These are phyloP conservation scores for Scytalidium sp. DNA, from an alignment of 2,329 filamentous ascomycete genomes.

Conservation along the genomic window DNA sequence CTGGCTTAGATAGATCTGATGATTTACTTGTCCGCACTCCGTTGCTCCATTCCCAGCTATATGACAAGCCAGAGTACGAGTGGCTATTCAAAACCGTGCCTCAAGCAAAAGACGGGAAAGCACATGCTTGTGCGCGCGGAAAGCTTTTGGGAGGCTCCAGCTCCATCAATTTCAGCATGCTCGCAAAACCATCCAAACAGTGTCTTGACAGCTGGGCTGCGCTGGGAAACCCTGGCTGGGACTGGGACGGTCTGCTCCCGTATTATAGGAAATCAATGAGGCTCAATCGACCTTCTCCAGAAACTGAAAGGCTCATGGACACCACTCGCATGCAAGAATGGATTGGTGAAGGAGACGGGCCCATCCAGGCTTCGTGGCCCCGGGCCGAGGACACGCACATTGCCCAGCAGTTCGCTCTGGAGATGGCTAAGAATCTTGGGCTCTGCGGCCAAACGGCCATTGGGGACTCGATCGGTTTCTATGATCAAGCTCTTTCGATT, in stretches of 20 bases:
- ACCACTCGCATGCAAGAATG: too few species aligned
- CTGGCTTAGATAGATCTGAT: constrained; percentile 20
- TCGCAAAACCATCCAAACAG: constrained; percentile 13
- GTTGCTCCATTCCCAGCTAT: constrained; percentile 25
- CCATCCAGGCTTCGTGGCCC: too few species aligned
- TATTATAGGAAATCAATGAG: constrained; percentile 35
- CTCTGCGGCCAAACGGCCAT: too few species aligned
- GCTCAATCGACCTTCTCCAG: too few species aligned
- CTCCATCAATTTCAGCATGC: constrained; percentile 32
- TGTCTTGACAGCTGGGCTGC: constrained; percentile 36
- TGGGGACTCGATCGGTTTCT: too few species aligned
- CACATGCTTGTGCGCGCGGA: constrained; percentile 20
- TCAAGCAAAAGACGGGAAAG: constrained; percentile 22
- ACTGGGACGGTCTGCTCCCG: constrained; percentile 32
- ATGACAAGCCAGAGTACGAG: constrained; percentile 34
- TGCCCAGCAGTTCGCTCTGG: too few species aligned
- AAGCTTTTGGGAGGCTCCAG: constrained; percentile 31
- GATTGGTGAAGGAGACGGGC: too few species aligned
- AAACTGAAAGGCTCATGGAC: too few species aligned
- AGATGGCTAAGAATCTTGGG: too few species aligned
- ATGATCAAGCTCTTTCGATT: too few species aligned
- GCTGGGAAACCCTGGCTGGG: constrained; percentile 39
- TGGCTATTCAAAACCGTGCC: constrained; percentile 37
- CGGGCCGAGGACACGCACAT: too few species aligned
- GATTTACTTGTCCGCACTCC: constrained; percentile 32